phyloP scores from a whole-genome alignment of 2,329 filamentous ascomycete genomes.

The Aspergillus tanneri region DNA sequence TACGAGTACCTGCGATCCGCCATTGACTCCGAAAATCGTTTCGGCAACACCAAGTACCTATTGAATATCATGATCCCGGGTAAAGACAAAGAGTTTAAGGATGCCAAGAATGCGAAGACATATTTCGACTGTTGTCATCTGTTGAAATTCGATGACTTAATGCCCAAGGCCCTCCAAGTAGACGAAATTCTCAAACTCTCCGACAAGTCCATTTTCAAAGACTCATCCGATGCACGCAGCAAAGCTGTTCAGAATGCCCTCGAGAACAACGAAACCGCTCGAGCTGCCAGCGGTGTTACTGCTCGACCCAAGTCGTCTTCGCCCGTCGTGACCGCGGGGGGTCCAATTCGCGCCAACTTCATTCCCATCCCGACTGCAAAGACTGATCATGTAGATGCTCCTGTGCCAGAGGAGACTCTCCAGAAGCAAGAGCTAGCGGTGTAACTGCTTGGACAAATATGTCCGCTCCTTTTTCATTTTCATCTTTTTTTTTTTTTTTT shows the following conservation, averaged over 20 bases:
- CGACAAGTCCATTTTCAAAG: conserved; percentile 25
- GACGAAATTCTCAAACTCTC: conserved; percentile 57
- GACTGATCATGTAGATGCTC: conserved; percentile 22
- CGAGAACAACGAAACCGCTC: conserved; percentile 36
- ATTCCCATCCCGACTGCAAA: conserved; percentile 27
- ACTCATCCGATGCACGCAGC: conserved; percentile 19
- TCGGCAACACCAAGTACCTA: conserved; percentile 89
- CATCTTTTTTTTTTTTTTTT: not conserved
- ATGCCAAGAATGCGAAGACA: conserved; percentile 64
- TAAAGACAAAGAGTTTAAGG: conserved; percentile 63
- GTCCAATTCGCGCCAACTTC: conserved; percentile 37
- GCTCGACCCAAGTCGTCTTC: conserved; percentile 26
- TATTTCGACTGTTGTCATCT: conserved; percentile 68
- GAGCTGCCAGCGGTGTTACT: conserved; percentile 34
- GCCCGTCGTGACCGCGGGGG: conserved; percentile 21
- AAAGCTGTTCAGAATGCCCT: conserved; percentile 36
- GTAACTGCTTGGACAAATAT: conserved; percentile 14
- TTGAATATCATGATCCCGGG: conserved; percentile 83
- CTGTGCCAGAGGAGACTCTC: conserved; percentile 20
- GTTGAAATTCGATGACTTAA: conserved; percentile 64
- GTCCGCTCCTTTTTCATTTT: not conserved
- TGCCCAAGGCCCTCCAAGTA: conserved; percentile 62
- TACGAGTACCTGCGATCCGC: conserved; percentile 70
- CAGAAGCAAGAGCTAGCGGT: conserved; percentile 26
- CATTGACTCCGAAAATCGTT: conserved; percentile 79